Evolutionary conservation across 2,329 filamentous ascomycete species (phyloP).

Genomic region (Pseudogymnoascus sp.): DNA sequence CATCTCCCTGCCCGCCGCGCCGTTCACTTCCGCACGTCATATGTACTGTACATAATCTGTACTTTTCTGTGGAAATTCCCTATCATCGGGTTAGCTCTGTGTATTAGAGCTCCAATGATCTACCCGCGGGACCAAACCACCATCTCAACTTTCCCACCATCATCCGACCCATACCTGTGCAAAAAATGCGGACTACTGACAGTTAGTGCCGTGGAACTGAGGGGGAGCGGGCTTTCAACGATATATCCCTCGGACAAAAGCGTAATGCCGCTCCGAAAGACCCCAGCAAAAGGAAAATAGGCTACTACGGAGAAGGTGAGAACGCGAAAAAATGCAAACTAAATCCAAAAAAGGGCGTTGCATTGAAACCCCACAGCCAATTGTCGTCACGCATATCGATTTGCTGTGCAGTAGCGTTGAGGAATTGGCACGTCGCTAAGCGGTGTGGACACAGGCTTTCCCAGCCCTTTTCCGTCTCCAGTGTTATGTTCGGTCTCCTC

Average conservation of each 20-base stretch:
- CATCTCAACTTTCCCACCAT: not conserved
- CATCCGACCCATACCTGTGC: not conserved
- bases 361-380: not conserved
- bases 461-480: not conserved
- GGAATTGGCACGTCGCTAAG: not conserved
- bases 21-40: constrained; percentile 5
- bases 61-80: not conserved
- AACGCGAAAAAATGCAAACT: not conserved
- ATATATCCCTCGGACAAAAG: not conserved
- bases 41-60: not conserved
- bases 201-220: too few species aligned
- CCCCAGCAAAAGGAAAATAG: not conserved
- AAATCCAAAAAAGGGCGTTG: not conserved
- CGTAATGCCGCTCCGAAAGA: not conserved
- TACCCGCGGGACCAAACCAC: not conserved
- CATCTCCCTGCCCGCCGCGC: not conserved
- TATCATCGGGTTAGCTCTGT: not conserved
- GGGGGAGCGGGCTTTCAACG: not conserved
- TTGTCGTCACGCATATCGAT: not conserved
- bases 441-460: not conserved
- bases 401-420: not conserved
- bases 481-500: not conserved
- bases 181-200: too few species aligned
- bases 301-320: not conserved
- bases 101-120: constrained; percentile 5